Conservation (phyloP, 1,284 basidiomycete species). For the Inonotus obliquus region DNA sequence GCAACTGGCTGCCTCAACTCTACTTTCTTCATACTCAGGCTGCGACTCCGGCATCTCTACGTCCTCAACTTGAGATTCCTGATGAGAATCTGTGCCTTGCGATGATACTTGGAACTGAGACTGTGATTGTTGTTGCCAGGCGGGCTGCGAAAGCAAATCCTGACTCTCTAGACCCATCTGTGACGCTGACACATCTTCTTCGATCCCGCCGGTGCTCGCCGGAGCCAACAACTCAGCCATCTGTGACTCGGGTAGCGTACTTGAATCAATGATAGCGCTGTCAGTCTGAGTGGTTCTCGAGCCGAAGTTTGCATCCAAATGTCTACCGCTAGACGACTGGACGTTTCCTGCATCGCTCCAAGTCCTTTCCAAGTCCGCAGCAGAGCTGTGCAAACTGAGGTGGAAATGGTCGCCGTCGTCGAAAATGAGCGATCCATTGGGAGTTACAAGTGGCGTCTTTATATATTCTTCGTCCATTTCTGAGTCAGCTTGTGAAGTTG, state of each 20-base stretch:
- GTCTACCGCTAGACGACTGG: background rate
- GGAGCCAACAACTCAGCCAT: constrained; percentile 2
- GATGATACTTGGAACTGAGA: background rate
- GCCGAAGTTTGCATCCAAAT: background rate
- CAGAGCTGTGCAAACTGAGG: background rate
- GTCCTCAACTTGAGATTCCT: background rate
- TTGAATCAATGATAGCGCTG: constrained; percentile 4
- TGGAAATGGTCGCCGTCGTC: background rate
- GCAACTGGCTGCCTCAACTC: background rate
- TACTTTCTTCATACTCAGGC: background rate
- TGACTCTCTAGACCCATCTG: constrained; percentile 15
- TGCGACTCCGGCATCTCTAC: background rate
- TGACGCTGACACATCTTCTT: constrained; percentile 10
- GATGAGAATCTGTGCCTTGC: background rate
- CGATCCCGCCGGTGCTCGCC: background rate
- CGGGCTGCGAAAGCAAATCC: constrained; percentile 4
- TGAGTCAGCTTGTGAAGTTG: background rate
- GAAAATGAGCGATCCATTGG: constrained; percentile 38
- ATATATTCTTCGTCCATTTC: constrained; percentile 36
- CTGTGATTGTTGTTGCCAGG: constrained; percentile 8
- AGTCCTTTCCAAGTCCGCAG: background rate
- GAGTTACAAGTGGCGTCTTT: constrained; percentile 49
- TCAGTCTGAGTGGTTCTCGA: background rate
- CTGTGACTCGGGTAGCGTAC: constrained; percentile 13
- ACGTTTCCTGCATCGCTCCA: no score